Evolutionary conservation across 2,329 filamentous ascomycete genomes (phyloP).

Genomic region (Trichoderma lentiforme): DNA sequence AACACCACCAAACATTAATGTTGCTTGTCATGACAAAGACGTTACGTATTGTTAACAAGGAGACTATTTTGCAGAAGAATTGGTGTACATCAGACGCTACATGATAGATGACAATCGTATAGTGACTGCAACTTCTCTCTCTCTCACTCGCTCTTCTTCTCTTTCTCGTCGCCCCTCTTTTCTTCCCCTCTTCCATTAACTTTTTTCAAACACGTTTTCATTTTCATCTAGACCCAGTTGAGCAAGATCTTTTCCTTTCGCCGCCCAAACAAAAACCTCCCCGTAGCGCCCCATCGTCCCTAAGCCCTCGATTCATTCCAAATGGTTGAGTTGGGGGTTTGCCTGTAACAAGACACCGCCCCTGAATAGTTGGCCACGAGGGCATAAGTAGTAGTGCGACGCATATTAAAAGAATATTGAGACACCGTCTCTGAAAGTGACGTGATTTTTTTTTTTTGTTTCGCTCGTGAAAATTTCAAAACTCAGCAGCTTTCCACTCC

Average conservation of each 20-base stretch:
- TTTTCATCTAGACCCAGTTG: neutral
- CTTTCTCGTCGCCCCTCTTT: neutral
- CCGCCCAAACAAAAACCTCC: neutral
- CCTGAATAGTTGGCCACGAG: neutral
- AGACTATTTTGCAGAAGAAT: constrained; percentile 11
- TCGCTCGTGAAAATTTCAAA: neutral
- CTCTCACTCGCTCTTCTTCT: neutral
- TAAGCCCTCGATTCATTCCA: neutral
- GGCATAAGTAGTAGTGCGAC: neutral
- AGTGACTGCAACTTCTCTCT: neutral
- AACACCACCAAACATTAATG: neutral
- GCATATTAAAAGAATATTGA: constrained; percentile 9
- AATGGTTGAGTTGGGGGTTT: neutral
- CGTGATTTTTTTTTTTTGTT: neutral
- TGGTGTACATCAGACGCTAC: constrained; percentile 17
- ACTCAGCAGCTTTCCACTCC: neutral
- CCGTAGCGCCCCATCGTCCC: constrained; percentile 2
- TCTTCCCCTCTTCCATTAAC: neutral
- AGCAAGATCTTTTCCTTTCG: neutral
- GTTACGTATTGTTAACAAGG: constrained; percentile 9
- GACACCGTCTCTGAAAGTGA: neutral
- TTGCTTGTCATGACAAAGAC: constrained; percentile 14
- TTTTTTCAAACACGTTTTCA: constrained; percentile 4
- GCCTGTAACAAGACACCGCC: neutral
- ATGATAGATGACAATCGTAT: constrained; percentile 9